Evolutionary conservation across 116 monocot genomes (phyloP).

Genomic region (Posidonia oceanica): DNA sequence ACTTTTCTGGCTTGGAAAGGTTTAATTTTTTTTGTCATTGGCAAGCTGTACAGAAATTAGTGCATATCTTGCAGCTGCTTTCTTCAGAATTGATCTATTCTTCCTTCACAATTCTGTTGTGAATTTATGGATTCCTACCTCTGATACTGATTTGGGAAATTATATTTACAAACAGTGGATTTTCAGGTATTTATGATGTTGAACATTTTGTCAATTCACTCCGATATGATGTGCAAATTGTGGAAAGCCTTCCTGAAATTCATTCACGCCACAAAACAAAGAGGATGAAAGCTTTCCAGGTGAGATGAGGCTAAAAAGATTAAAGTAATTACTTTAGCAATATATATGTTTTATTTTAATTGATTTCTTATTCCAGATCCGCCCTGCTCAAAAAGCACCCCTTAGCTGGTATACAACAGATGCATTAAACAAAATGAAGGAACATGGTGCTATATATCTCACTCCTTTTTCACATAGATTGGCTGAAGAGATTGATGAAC

Average conservation of each 20-base stretch:
- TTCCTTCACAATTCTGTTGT: neutral
- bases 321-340: neutral
- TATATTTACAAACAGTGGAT: conserved; percentile 46
- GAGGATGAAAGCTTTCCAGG: conserved; percentile 82
- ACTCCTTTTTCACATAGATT: conserved; percentile 96
- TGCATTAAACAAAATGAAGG: conserved; percentile 77
- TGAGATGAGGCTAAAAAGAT: conserved; percentile 7
- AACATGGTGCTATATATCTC: conserved; percentile 83
- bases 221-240: conserved; percentile 64
- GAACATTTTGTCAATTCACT: conserved; percentile 78
- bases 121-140: neutral
- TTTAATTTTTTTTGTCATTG: too few species aligned
- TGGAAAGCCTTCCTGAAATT: conserved; percentile 68
- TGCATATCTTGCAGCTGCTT: neutral
- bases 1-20: too few species aligned
- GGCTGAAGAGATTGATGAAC: conserved; percentile 80
- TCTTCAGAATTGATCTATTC: neutral
- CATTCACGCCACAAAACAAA: conserved; percentile 54
- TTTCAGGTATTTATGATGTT: conserved; percentile 98
- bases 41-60: too few species aligned
- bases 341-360: neutral
- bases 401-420: conserved; percentile 70
- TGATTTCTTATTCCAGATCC: conserved; percentile 39
- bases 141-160: neutral
- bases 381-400: conserved; percentile 94